phyloP scores from a whole-genome alignment of 2,329 filamentous ascomycete genomes.

The Pseudopithomyces maydicus region DNA sequence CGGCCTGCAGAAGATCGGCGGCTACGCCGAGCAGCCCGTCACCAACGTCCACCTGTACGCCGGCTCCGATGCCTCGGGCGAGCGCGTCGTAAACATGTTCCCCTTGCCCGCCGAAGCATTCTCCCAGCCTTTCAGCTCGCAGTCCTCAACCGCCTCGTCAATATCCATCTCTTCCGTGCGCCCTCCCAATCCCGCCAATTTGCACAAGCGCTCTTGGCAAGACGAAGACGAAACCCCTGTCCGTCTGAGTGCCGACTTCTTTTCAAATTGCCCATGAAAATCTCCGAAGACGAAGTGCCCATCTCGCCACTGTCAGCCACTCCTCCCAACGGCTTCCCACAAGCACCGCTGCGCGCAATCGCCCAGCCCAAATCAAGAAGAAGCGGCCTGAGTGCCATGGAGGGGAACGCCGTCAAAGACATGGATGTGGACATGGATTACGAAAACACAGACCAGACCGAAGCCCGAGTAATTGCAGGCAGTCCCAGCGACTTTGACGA shows the following conservation, averaged over 20 bases:
- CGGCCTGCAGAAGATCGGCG: slow-evolving; percentile 77
- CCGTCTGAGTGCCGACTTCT: slow-evolving; percentile 31
- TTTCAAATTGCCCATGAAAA: slow-evolving; percentile 27
- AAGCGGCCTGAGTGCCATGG: slow-evolving; percentile 12
- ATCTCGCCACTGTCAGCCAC: slow-evolving; percentile 41
- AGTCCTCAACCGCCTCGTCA: slow-evolving; percentile 33
- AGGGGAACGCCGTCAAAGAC: slow-evolving; percentile 24
- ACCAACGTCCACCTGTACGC: slow-evolving; percentile 38
- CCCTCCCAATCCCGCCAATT: slow-evolving; percentile 29
- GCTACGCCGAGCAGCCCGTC: slow-evolving; percentile 64
- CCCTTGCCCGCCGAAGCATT: slow-evolving; percentile 41
- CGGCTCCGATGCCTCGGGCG: slow-evolving; percentile 45
- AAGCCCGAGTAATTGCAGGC: slow-evolving; percentile 41
- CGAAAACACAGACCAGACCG: slow-evolving; percentile 32
- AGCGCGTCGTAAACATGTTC: slow-evolving; percentile 29
- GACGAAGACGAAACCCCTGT: slow-evolving; percentile 38
- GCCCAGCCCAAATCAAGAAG: slow-evolving; percentile 37
- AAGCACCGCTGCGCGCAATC: slow-evolving; percentile 28
- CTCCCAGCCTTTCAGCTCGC: slow-evolving; percentile 39
- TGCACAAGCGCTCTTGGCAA: slow-evolving; percentile 51
- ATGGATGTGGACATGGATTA: slow-evolving; percentile 38
- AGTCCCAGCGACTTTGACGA: slow-evolving; percentile 68
- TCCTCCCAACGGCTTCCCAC: slow-evolving; percentile 25
- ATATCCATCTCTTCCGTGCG: slow-evolving; percentile 31
- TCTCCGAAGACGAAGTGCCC: slow-evolving; percentile 39